Evolutionary conservation across 768 basidiomycete species (phyloP), one percentile per base, ranked within the genome.

Genomic region (Lactifluus echinatus): DNA sequence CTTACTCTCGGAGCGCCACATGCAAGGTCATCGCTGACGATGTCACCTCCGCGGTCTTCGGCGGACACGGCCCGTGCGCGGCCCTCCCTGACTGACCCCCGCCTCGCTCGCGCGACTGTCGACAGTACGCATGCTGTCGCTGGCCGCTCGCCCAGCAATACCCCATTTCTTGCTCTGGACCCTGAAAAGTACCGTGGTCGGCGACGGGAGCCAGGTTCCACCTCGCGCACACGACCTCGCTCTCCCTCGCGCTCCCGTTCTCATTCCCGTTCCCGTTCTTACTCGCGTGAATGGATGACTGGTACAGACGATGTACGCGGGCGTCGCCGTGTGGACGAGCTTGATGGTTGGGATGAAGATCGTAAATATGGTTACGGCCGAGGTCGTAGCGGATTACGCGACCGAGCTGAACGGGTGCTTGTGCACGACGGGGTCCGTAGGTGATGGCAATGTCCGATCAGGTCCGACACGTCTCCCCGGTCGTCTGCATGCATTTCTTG

Each of bases 11-110:
- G 58, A 15, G 52, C 58, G n/a, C 60, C 57, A 44, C 56, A 43
- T 46, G 49, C 44, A 47, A 60, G 47, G 33, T 47, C 55, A 29
- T 52, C 56, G n/a, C 23, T 47, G n/a, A 19, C 57, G 8, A 49
- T 60, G 43, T 54, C 57, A 53, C 57, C 61, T 50, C 57, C 51
- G 58, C 57, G 57, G 57, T 58, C 57, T 28, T 58, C 57, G 57
- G 57, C 47, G 1, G 57, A 53, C 6, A 60, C 58, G 49, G 42
- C 57, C 47, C 51, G 53, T n/a, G 17, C 36, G 8, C 53, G 57
- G 7, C 61, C 61, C 8, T 59, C 61, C 21, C 60, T 51, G 6
- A 61, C 56, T 5, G 47, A 44, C n/a, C 53, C 61, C 1, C 57
- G 58, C 24, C 61, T 60, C 40, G 28, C 61, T 42, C 49, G 53